Conservation (phyloP, 1,284 basidiomycete genomes). For the Apiotrichum laibachii region DNA sequence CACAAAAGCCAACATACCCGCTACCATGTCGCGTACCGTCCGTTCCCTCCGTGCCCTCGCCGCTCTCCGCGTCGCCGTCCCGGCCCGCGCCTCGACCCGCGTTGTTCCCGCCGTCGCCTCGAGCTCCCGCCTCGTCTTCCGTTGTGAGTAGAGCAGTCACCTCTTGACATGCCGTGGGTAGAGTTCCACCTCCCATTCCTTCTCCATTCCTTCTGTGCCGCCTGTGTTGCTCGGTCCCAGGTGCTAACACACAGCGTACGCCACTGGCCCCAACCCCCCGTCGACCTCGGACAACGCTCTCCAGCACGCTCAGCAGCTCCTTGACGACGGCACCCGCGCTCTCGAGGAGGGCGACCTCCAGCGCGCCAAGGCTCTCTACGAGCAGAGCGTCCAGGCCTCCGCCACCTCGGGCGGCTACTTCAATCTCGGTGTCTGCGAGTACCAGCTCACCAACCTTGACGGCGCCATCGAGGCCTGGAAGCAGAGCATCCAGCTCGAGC, state of each 20-base stretch:
- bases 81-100: not conserved
- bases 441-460: constrained; percentile 62
- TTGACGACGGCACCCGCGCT: constrained; percentile 82
- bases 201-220: not conserved
- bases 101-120: not conserved
- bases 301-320: constrained; percentile 70
- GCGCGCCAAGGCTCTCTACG: constrained; percentile 72
- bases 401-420: constrained; percentile 60
- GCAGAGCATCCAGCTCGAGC: constrained; percentile 75
- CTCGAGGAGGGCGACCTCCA: constrained; percentile 87
- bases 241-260: constrained; percentile 61
- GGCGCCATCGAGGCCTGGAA: constrained; percentile 83
- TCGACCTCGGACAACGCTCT: constrained; percentile 79
- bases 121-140: not conserved
- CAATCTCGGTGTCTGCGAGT: constrained; percentile 51
- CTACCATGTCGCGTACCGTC: constrained; percentile 4
- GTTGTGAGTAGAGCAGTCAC: constrained; percentile 2
- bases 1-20: not conserved
- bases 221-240: not conserved
- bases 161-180: not conserved
- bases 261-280: constrained; percentile 74
- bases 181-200: no score
- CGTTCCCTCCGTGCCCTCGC: constrained; percentile 1
- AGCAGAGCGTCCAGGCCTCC: constrained; percentile 75
- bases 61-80: constrained; percentile 1